Evolutionary conservation across 2,329 filamentous ascomycete genomes (phyloP).

Genomic region (Cephalotrichum gorgonifer): DNA sequence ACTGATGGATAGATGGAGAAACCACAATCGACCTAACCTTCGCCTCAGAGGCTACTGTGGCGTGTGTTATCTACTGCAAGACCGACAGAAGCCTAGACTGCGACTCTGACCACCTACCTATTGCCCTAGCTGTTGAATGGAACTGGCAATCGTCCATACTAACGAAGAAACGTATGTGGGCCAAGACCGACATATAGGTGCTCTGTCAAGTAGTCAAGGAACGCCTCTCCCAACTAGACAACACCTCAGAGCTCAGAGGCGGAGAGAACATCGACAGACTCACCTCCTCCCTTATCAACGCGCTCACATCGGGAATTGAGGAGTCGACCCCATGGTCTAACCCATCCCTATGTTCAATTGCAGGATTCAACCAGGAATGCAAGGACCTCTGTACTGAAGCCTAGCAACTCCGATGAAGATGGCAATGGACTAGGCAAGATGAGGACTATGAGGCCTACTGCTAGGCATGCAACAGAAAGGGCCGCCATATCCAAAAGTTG

Average conservation of each 20-base stretch:
- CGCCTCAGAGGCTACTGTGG: slow-evolving; percentile 4
- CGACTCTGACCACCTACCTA: slow-evolving; percentile 14
- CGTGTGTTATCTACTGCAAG: slow-evolving; percentile 6
- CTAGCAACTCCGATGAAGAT: slow-evolving; percentile 1
- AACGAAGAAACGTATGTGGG: too few species aligned
- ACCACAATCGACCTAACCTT: slow-evolving; percentile 1
- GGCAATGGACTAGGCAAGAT: slow-evolving; percentile 7
- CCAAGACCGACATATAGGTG: too few species aligned
- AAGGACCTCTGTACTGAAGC: slow-evolving; percentile 7
- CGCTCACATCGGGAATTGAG: slow-evolving; percentile 12
- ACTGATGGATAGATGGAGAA: too few species aligned
- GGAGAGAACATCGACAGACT: slow-evolving; percentile 11
- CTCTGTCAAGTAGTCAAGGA: not conserved
- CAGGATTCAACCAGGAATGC: slow-evolving; percentile 14
- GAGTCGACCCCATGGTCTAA: slow-evolving; percentile 15
- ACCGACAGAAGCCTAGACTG: slow-evolving; percentile 10
- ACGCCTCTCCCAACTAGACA: not conserved
- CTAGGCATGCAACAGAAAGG: slow-evolving; percentile 12
- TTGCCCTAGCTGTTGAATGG: slow-evolving; percentile 12
- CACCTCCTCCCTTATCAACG: slow-evolving; percentile 10
- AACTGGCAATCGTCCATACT: slow-evolving; percentile 8
- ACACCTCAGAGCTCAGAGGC: slow-evolving; percentile 5
- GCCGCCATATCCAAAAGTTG: slow-evolving; percentile 11
- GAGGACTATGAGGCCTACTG: slow-evolving; percentile 10
- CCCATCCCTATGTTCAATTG: slow-evolving; percentile 11